Evolutionary conservation across 2,329 filamentous ascomycete species (phyloP), one percentile per base, ranked within the genome.

Genomic region (Fusarium camptoceras): DNA sequence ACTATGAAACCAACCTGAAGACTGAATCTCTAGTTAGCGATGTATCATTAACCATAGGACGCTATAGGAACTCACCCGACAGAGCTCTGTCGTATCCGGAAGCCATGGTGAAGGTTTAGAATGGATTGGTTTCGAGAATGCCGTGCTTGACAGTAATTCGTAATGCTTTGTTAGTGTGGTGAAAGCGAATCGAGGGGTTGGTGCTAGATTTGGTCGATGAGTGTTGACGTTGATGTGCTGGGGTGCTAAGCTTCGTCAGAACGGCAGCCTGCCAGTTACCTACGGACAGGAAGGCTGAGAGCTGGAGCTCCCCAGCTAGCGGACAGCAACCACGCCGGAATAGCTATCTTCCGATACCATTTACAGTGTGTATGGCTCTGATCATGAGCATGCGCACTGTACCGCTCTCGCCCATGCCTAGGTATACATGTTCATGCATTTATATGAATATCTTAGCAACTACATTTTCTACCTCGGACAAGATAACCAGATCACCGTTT

Each of bases 31-130:
- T 46, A 68, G 81, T 88, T 83, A 88, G 84, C 79, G 76, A 76
- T 75, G 73, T 79, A 80, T 80, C 66, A 70, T 65, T 59, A 69
- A 61, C 42, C 49, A 49, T 55, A 41, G 66, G 60, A 72, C 70
- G 80, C 50, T 69, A 47, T 59, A 39, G 55, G n/a, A 60, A 79
- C 91, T 85, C 90, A 98, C 94, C 95, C 85, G 95, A 98, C 82
- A 98, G 91, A 84, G 95, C 96, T 92, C 96, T 93, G 86, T 99
- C 96, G 86, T 99, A 99, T 84, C 95, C 95, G 77, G 94, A 97
- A 82, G 94, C 92, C 93, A 97, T 90, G 76, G 42, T 76, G 66
- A 58, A 72, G 56, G 31, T 59, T 51, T 41, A 39, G 30, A 44
- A 30, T 43, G 58, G 30, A 42, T 28, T 43, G 28, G 30, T 37